Evolutionary conservation across 805 yeast species (phyloP), one percentile per base, ranked within the genome.

Genomic region (Candida ovalis): DNA sequence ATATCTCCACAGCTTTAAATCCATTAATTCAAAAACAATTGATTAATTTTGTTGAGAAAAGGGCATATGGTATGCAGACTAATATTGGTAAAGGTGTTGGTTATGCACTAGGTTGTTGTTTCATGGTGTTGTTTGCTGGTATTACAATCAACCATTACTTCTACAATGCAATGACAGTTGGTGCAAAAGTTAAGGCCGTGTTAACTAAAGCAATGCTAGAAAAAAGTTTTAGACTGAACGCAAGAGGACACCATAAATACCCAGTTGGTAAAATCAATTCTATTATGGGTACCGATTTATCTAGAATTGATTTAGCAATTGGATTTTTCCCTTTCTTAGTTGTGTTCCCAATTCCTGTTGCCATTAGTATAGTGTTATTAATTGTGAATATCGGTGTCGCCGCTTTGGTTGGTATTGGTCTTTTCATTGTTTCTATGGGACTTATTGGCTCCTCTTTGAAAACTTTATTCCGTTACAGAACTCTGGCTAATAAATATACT

Each of bases 261-360:
- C 82, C 95, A 1, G 74, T 78, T 33, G 88, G 94, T 48, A 82
- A 80, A 51, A 75, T 90, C 47, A 87, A 92, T 33, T 81, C 89
- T 12, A 68, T 89, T 61, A 81, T 89, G 69, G 86, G 91, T 47
- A 81, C 96, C 0, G 97, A 90, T 64, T 69, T 89, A 39, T 76
- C 88, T 28, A 79, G 96, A 63, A 73, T 89, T 28, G 96, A 88
- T 64, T 75, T 86, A 54, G 88, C 90, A 8, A 61, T 83, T 33
- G 82, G 81, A 1, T 83, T 82, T 50, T 81, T 84, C 57, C 88
- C 88, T 15, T 81, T 85, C 56, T 58, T 83, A 30, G 63, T 84
- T 53, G 70, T 81, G 1, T 82, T 84, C 62, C 86, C 88, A 0
- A 69, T 84, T 5, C 76, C 88, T 0, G 68, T 88, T 44, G 72